Conservation (phyloP, 352 stramenopile species). For the Phytophthora sp. region DNA sequence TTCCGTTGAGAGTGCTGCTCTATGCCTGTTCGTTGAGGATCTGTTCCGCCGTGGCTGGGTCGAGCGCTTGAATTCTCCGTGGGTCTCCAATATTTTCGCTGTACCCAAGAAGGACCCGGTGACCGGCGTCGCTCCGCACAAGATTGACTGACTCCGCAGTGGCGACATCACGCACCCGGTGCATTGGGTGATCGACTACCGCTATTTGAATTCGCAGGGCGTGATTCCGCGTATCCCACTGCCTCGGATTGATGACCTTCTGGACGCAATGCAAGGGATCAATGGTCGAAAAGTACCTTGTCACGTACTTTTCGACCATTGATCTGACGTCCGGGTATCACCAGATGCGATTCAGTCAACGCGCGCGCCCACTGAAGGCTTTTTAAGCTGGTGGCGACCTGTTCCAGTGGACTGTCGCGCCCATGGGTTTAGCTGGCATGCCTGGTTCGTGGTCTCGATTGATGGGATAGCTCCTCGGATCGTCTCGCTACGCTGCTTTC, state of each 20-base stretch:
- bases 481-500: not conserved
- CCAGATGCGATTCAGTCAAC: no score
- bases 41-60: not conserved
- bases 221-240: not conserved
- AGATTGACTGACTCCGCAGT: not conserved
- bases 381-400: no score
- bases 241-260: not conserved
- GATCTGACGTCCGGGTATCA: no score
- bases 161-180: not conserved
- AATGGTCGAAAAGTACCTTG: no score
- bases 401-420: no score
- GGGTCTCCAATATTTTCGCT: slow-evolving; percentile 26
- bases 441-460: not conserved
- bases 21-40: not conserved
- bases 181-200: not conserved
- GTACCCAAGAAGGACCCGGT: slow-evolving; percentile 18
- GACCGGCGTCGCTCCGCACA: not conserved
- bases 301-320: no score
- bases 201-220: not conserved
- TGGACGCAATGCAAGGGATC: not conserved
- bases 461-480: not conserved
- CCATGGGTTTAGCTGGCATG: no score
- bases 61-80: not conserved
- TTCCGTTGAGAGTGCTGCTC: not conserved
- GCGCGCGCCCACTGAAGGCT: no score